phyloP scores from a whole-genome alignment of 228 moss, liverwort and hornwort species.

The Sphagnum magellanicum region DNA sequence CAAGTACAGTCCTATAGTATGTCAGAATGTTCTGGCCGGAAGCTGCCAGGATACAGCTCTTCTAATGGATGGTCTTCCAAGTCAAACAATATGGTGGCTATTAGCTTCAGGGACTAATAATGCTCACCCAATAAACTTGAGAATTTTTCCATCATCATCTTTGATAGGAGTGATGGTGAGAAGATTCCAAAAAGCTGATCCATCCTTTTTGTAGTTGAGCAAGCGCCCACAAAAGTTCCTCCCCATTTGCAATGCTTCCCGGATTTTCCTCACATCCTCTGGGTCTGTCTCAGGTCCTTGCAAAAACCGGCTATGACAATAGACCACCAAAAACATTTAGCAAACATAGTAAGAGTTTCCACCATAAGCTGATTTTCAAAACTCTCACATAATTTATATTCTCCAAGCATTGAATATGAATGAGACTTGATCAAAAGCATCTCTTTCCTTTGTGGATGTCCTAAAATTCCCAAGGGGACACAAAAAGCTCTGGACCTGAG shows the following conservation, averaged over 20 bases:
- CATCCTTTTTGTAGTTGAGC: slow-evolving; percentile 82
- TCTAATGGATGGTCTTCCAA: too few species aligned
- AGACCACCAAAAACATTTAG: neutral
- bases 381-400: neutral
- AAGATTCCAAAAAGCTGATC: slow-evolving; percentile 84
- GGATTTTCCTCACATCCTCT: slow-evolving; percentile 61
- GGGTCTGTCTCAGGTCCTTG: slow-evolving; percentile 81
- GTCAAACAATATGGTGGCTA: too few species aligned
- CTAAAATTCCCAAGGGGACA: too few species aligned
- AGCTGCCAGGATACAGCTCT: too few species aligned
- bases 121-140: slow-evolving; percentile 86
- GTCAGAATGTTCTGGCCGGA: too few species aligned
- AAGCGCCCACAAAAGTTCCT: slow-evolving; percentile 79
- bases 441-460: too few species aligned
- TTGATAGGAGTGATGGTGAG: slow-evolving; percentile 94
- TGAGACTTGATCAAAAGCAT: too few species aligned
- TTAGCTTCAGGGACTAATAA: too few species aligned
- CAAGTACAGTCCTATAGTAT: too few species aligned
- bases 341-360: neutral
- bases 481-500: slow-evolving; percentile 1
- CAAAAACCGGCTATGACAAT: slow-evolving; percentile 61
- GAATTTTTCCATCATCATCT: slow-evolving; percentile 64
- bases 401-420: neutral
- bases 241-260: slow-evolving; percentile 49
- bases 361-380: neutral